Evolutionary conservation across 306 rosid genomes (phyloP).

Genomic region (Carpinus viminea): DNA sequence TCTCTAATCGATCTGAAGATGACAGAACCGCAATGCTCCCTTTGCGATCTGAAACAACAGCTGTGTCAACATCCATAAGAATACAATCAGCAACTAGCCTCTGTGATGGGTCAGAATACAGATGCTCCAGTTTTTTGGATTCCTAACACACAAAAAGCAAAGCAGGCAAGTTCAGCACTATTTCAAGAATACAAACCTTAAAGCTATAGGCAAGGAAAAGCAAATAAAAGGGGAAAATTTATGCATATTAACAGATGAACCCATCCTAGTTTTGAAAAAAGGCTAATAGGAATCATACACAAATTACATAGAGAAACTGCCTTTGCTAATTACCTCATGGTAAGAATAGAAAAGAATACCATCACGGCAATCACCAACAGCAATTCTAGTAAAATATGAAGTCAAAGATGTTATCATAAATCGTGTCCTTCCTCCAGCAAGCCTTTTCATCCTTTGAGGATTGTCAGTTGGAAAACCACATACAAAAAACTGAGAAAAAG

Average conservation of each 20-base stretch:
- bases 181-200: slow-evolving; percentile 14
- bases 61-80: slow-evolving; percentile 78
- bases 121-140: slow-evolving; percentile 71
- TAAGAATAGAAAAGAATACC: slow-evolving; percentile 78
- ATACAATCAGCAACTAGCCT: slow-evolving; percentile 93
- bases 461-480: slow-evolving; percentile 85
- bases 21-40: slow-evolving; percentile 87
- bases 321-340: slow-evolving; percentile 69
- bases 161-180: slow-evolving; percentile 32
- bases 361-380: slow-evolving; percentile 96
- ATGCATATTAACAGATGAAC: background rate
- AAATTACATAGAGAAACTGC: slow-evolving; percentile 13
- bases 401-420: slow-evolving; percentile 75
- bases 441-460: slow-evolving; percentile 63
- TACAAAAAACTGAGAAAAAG: slow-evolving; percentile 72
- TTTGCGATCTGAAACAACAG: slow-evolving; percentile 93
- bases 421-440: slow-evolving; percentile 68
- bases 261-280: background rate
- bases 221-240: background rate
- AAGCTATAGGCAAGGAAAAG: slow-evolving; percentile 2
- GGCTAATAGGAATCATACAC: background rate
- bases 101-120: slow-evolving; percentile 73
- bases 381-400: slow-evolving; percentile 77
- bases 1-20: slow-evolving; percentile 71
- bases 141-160: slow-evolving; percentile 56